Conservation (phyloP, 1,284 basidiomycete genomes). For the Athelia psychrophila region DNA sequence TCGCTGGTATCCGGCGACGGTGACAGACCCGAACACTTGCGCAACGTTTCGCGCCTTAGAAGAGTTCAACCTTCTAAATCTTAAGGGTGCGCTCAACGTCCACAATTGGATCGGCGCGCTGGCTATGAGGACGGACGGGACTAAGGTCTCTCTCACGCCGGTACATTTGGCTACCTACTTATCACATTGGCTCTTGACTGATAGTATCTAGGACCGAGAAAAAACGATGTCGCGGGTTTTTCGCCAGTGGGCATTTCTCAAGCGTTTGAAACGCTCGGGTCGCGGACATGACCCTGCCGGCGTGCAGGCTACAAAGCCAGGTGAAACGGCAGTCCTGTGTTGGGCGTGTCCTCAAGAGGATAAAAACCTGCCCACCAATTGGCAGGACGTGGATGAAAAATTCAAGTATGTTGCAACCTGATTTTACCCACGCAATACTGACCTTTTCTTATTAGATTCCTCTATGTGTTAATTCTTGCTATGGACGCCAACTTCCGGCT, state of each 20-base stretch:
- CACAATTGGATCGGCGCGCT: conserved; percentile 22
- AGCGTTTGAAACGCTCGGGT: conserved; percentile 8
- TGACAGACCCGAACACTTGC: conserved; percentile 20
- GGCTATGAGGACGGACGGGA: conserved; percentile 17
- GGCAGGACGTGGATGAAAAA: conserved; percentile 11
- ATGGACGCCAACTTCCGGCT: conserved; percentile 28
- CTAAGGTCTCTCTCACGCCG: conserved; percentile 6
- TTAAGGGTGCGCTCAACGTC: conserved; percentile 16
- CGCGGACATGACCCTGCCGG: conserved; percentile 15
- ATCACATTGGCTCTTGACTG: not conserved
- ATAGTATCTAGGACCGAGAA: conserved; percentile 9
- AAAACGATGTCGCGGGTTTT: conserved; percentile 13
- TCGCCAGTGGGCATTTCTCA: conserved; percentile 13
- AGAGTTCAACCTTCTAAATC: conserved; percentile 18
- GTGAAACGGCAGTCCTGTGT: conserved; percentile 22
- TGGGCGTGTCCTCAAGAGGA: conserved; percentile 25
- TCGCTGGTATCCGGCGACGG: conserved; percentile 21
- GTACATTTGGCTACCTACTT: not conserved
- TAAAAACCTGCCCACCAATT: conserved; percentile 24
- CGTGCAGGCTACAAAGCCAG: conserved; percentile 9
- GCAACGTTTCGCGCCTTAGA: conserved; percentile 22
- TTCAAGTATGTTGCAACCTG: conserved; percentile 5
- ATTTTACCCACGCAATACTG: not conserved
- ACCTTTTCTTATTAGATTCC: conserved; percentile 11
- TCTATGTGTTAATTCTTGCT: conserved; percentile 18